Evolutionary conservation across 495 filamentous ascomycete species (phyloP), one percentile per base, ranked within the genome.

Genomic region (Apodospora peruviana): DNA sequence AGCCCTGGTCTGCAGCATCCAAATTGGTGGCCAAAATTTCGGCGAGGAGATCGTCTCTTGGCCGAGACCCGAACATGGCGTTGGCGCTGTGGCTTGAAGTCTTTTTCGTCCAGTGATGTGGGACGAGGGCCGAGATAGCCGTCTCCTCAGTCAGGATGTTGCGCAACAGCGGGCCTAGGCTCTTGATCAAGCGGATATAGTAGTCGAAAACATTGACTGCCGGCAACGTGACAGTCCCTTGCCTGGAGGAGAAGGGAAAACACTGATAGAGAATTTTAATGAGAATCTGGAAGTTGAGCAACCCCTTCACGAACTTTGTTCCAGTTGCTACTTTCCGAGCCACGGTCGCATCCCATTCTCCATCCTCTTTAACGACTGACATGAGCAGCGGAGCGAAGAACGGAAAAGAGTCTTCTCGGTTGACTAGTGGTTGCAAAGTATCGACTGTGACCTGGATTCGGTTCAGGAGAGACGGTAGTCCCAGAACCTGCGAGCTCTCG

Each of bases 111-210:
- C 73, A 77, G 44, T 69, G 55, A 34, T 60, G 61, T 5, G 72
- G 73, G 5, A 73, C 70, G n/a, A 66, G 51, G 11, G 50, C 59
- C n/a, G 56, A 55, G 24, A 96, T 68, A 0, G 84, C 59, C 24
- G 88, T 86, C 50, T 91, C 87, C 63, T 98, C 94, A 74, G 85
- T 85, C 19, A 93, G 74, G 49, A 89, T 86, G 41, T 81, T 80
- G 23, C 85, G 81, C 49, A 94, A 78, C 23, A 98, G 72, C 22
- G 79, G 77, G 8, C 89, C 90, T 14, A 97, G 75, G 25, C 78
- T 79, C 39, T 78, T 74, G 37, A 91, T 74, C 17, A 95, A 69
- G 19, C 70, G 62, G 32, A 73, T 68, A 61, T 93, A 95, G 50
- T 84, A 81, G 64, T 96, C 90, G 19, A 83, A 83, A 36, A 94